phyloP scores from a whole-genome alignment of 345 rosid species.

The Reutealis trisperma region DNA sequence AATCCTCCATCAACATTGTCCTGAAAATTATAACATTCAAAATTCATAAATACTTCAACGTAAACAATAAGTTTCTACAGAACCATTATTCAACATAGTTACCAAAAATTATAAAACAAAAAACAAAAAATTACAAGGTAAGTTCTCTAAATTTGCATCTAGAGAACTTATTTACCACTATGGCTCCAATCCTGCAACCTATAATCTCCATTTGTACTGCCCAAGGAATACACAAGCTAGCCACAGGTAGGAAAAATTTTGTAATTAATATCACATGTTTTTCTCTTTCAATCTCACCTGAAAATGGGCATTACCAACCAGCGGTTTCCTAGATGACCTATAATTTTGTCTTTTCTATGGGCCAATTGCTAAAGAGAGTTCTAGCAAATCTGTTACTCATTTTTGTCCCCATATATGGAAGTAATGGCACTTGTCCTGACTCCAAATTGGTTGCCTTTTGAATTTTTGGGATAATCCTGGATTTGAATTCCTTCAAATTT shows the following conservation, averaged over 20 bases:
- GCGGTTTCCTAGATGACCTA: background rate
- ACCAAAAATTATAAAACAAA: background rate
- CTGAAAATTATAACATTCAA: slow-evolving; percentile 38
- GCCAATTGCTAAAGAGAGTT: background rate
- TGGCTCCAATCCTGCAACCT: background rate
- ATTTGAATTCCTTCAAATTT: background rate
- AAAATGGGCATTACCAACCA: too few relatives aligned
- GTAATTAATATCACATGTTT: background rate
- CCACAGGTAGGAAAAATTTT: background rate
- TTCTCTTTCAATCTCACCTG: background rate
- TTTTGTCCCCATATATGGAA: background rate
- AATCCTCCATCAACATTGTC: slow-evolving; percentile 77
- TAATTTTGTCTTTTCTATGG: background rate
- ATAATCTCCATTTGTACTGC: background rate
- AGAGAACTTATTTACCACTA: background rate
- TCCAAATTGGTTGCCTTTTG: background rate
- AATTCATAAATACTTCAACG: background rate
- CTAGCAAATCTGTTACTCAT: background rate
- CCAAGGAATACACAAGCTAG: background rate
- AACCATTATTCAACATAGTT: background rate
- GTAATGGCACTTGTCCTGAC: background rate
- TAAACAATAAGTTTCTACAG: background rate
- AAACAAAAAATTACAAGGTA: too few relatives aligned
- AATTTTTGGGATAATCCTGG: background rate
- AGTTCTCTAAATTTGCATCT: background rate